These are phyloP conservation scores for Favolaschia claudopus DNA, from an alignment of 768 basidiomycete genomes.

Conservation along the genomic window DNA sequence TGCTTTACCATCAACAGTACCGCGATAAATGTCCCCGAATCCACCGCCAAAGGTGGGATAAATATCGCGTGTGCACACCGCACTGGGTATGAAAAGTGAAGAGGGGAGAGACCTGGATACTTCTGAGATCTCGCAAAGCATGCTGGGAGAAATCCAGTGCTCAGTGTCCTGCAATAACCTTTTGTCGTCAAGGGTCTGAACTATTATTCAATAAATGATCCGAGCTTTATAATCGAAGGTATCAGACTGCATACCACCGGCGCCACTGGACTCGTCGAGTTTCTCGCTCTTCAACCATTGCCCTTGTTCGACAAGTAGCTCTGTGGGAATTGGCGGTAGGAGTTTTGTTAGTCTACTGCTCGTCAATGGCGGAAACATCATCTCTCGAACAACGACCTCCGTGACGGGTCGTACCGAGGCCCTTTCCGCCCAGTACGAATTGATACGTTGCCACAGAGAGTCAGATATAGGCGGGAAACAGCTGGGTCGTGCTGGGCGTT, in stretches of 20 bases:
- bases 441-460: constrained; percentile 5
- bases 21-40: constrained; percentile 31
- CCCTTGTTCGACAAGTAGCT: too few species aligned
- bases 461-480: not conserved
- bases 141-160: constrained; percentile 6
- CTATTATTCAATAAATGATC: too few species aligned
- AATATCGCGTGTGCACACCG: constrained; percentile 11
- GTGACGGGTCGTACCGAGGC: not conserved
- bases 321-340: too few species aligned
- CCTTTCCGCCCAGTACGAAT: constrained; percentile 3
- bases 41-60: constrained; percentile 24
- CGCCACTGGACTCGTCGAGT: too few species aligned
- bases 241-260: too few species aligned
- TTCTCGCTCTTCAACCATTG: too few species aligned
- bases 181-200: not conserved
- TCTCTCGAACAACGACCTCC: not conserved
- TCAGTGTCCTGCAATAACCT: not conserved
- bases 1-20: not conserved
- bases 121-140: constrained; percentile 26
- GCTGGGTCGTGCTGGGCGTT: constrained; percentile 8
- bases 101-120: constrained; percentile 21
- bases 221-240: too few species aligned
- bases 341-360: too few species aligned
- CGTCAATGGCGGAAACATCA: too few species aligned
- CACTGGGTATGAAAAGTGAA: constrained; percentile 24